These are phyloP conservation scores for Blastobotrys peoriensis DNA, from an alignment of 805 yeast genomes.

Conservation along the genomic window DNA sequence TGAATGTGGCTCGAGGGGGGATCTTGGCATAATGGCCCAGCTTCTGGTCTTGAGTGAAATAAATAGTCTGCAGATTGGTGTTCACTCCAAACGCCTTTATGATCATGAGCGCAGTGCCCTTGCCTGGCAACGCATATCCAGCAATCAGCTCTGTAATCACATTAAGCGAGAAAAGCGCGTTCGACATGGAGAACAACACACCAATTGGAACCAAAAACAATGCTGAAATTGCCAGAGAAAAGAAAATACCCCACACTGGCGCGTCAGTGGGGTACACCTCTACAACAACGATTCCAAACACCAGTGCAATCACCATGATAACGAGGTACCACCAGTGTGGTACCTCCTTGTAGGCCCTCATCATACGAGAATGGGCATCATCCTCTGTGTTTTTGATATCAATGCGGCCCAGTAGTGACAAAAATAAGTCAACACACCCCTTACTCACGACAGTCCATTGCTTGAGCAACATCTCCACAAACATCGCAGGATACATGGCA, in stretches of 20 bases:
- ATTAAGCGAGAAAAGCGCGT: constrained; percentile 49
- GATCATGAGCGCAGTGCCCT: constrained; percentile 48
- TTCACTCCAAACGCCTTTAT: constrained; percentile 43
- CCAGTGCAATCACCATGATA: constrained; percentile 39
- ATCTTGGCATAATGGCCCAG: constrained; percentile 46
- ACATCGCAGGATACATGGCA: constrained; percentile 49
- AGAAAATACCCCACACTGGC: constrained; percentile 48
- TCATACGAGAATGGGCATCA: constrained; percentile 30
- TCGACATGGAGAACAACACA: constrained; percentile 54
- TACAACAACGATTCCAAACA: constrained; percentile 39
- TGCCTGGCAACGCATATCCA: constrained; percentile 61
- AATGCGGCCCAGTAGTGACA: constrained; percentile 5
- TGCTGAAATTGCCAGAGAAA: constrained; percentile 47
- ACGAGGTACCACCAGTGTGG: constrained; percentile 71
- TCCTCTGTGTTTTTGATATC: constrained; percentile 10
- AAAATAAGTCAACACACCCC: constrained; percentile 1
- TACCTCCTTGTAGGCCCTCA: constrained; percentile 54
- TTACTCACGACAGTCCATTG: constrained; percentile 6
- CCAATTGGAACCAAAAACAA: constrained; percentile 59
- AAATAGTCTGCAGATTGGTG: constrained; percentile 55
- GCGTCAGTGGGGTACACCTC: constrained; percentile 30
- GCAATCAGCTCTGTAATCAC: constrained; percentile 58
- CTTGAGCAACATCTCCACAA: constrained; percentile 32
- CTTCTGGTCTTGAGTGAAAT: constrained; percentile 51
- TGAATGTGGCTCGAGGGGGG: constrained; percentile 20